Base-by-base conservation (phyloP, 306 rosid genomes). In the Carpinus fangiana region DNA sequence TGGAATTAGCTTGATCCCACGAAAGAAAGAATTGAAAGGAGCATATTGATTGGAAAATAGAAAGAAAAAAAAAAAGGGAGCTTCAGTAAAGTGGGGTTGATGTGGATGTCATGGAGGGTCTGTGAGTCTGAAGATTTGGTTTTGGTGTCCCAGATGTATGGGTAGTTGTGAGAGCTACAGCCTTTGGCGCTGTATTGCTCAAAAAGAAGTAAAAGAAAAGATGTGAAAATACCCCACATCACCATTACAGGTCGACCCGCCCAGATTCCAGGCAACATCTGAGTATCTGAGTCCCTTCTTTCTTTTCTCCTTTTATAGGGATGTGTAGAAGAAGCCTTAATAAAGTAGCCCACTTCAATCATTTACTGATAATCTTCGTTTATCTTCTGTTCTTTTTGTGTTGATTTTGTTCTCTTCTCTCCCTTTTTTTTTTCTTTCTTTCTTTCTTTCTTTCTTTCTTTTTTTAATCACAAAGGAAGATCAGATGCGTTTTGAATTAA, bases 171-270 rank as follows among this genome's bases (percentile, higher is more conserved):
- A 82, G 59, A 67, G 73, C 51, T 43, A 71, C 83, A 76, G 76
- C 61, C 84, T 72, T 84, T 66, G 76, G 69, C 76, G 76, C 64
- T 64, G 75, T 65, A 31, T 43, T 66, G 74, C 84, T 5, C 50
- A 60, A 65, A 84, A 84, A 80, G 62, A 65, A 72, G 79, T 61
- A 66, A 71, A 61, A 55, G 70, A 41, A 38, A 48, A 64, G 70
- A 46, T 76, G 68, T 76, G 70, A 52, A 11, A 34, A 36, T 76
- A 52, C 75, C 70, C 80, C 41, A 70, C 78, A 46, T 36, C 17
- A 2, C 5, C 7, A 48, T 8, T 6, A 4, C 7, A 48, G 26
- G 59, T 23, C 26, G 26, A 23, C 26, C 26, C 26, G 26, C 76
- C 70, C 54, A 7, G 34, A 53, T 48, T 53, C 51, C 55, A 52